Evolutionary conservation across 768 basidiomycete genomes (phyloP).

Genomic region (Termitomyces sp.): DNA sequence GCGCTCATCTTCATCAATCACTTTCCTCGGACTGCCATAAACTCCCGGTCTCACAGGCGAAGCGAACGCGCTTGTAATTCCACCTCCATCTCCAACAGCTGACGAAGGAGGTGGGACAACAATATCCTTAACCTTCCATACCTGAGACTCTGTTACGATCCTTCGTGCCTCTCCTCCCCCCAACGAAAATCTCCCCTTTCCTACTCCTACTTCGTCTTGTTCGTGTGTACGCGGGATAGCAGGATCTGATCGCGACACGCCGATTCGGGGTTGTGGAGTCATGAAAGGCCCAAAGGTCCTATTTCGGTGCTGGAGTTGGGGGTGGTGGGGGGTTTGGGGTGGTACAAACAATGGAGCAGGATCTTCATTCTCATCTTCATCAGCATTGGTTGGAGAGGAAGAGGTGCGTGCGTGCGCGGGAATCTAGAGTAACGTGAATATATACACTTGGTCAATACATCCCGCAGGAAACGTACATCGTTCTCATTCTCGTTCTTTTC

Average conservation of each 20-base stretch:
- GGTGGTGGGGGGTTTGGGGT: conserved; percentile 23
- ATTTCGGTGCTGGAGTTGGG: neutral
- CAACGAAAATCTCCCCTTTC: conserved; percentile 30
- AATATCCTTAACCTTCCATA: conserved; percentile 54
- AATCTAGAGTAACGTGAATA: neutral
- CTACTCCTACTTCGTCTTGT: neutral
- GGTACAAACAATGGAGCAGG: conserved; percentile 13
- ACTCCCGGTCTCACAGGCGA: neutral
- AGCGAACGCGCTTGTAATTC: neutral
- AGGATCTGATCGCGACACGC: neutral
- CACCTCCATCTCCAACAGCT: neutral
- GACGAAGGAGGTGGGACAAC: conserved; percentile 29
- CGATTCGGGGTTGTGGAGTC: conserved; percentile 42
- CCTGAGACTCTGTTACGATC: conserved; percentile 31
- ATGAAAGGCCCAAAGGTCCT: conserved; percentile 38
- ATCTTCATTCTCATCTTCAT: conserved; percentile 14
- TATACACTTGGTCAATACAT: neutral
- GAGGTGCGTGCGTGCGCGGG: neutral
- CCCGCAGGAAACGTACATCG: conserved; percentile 3
- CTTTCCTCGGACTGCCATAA: conserved; percentile 9
- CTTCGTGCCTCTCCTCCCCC: conserved; percentile 41
- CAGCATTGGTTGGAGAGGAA: neutral
- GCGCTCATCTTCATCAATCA: conserved; percentile 39
- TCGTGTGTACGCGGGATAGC: neutral
- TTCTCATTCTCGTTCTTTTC: conserved; percentile 4